Evolutionary conservation across 1,139 yeast species (phyloP).

Genomic region (Zygoascus meyerae): DNA sequence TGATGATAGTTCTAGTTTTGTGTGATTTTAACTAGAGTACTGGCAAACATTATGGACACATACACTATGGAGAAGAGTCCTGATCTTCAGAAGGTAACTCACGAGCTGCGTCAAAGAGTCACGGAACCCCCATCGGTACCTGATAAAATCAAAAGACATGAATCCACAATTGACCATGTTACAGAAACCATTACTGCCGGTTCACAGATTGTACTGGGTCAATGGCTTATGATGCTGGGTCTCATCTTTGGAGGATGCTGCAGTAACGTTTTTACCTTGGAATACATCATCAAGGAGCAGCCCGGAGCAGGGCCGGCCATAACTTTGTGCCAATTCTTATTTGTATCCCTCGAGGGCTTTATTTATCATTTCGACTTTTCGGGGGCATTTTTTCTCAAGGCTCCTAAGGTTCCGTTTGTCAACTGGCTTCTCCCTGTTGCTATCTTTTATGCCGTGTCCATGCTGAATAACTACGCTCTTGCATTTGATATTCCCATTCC

Average conservation of each 20-base stretch:
- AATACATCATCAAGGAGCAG: conserved; percentile 41
- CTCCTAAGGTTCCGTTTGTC: conserved; percentile 41
- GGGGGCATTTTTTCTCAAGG: conserved; percentile 28
- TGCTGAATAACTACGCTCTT: conserved; percentile 56
- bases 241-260: conserved; percentile 72
- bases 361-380: conserved; percentile 34
- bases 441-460: conserved; percentile 48
- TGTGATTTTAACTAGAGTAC: too few relatives aligned
- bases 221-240: conserved; percentile 12
- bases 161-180: neutral
- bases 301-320: conserved; percentile 44
- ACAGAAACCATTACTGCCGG: neutral
- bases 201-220: conserved; percentile 9
- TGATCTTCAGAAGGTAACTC: neutral
- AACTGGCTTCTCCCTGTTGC: conserved; percentile 47
- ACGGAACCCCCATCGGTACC: neutral
- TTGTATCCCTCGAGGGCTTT: conserved; percentile 46
- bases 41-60: too few relatives aligned
- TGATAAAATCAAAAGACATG: neutral
- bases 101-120: neutral
- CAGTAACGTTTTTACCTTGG: conserved; percentile 59
- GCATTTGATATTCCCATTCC: conserved; percentile 58
- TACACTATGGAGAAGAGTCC: too few relatives aligned
- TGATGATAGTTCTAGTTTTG: too few relatives aligned
- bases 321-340: conserved; percentile 56